These are phyloP conservation scores for Pezicula neosporulosa DNA, from an alignment of 2,329 filamentous ascomycete genomes.

Conservation along the genomic window DNA sequence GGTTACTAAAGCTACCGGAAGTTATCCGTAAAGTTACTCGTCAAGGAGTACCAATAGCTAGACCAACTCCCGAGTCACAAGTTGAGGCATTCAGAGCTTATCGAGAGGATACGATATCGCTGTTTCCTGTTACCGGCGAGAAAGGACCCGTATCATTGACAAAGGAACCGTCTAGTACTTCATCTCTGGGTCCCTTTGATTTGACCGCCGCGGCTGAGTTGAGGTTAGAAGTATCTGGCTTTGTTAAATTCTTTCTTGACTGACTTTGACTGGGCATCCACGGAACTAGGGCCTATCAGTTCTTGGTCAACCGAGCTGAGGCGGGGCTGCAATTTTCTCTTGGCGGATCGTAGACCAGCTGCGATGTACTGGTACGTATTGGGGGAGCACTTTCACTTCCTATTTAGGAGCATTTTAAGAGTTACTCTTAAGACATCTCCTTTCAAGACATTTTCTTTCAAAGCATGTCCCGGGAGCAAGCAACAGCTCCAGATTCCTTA, in stretches of 20 bases:
- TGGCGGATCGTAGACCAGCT: conserved; percentile 32
- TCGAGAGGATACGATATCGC: neutral
- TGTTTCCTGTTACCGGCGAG: neutral
- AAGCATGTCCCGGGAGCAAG: too few species aligned
- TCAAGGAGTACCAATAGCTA: conserved; percentile 5
- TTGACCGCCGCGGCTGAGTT: conserved; percentile 14
- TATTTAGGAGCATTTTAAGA: too few species aligned
- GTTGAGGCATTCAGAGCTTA: conserved; percentile 9
- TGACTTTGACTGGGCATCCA: conserved; percentile 37
- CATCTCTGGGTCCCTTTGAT: conserved; percentile 14
- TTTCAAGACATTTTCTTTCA: too few species aligned
- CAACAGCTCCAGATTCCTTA: too few species aligned
- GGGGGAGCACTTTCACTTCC: too few species aligned
- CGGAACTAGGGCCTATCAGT: conserved; percentile 35
- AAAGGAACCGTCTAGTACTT: neutral
- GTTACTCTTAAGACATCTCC: too few species aligned
- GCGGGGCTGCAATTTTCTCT: conserved; percentile 30
- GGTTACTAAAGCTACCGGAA: too few species aligned
- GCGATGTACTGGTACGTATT: conserved; percentile 35
- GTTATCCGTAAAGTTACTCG: too few species aligned
- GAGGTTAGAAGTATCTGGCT: conserved; percentile 12
- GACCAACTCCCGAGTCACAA: conserved; percentile 6
- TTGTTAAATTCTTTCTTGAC: conserved; percentile 25
- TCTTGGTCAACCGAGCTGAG: conserved; percentile 37
- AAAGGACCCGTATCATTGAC: neutral